Percentiles rank a stretch among this genome's conserved stretches.
These are phyloP conservation scores for Suhomyces bolitotheri DNA, from an alignment of 1,139 yeast genomes.

Conservation along the genomic window DNA sequence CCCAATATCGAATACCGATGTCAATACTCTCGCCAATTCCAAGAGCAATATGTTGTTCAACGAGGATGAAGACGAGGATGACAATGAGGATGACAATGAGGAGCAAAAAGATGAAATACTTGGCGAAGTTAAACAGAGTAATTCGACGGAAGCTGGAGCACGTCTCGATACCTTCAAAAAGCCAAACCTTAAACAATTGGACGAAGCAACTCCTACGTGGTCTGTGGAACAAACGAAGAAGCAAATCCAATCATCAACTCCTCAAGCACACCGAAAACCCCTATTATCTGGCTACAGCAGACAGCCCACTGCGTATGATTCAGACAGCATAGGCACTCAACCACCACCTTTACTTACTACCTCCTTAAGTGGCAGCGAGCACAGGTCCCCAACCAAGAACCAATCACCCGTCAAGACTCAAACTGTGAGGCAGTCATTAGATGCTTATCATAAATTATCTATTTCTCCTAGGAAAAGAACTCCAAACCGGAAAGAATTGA, in stretches of 20 bases:
- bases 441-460: conserved; percentile 36
- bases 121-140: background rate
- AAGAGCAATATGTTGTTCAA: conserved; percentile 15
- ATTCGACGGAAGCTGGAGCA: conserved; percentile 1
- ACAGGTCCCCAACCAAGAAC: conserved; percentile 13
- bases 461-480: conserved; percentile 38
- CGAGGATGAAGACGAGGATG: conserved; percentile 21
- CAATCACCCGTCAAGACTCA: conserved; percentile 19
- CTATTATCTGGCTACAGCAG: conserved; percentile 12
- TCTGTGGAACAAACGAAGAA: conserved; percentile 32
- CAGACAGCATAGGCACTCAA: conserved; percentile 27
- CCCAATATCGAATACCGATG: conserved; percentile 27
- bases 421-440: conserved; percentile 39
- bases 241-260: conserved; percentile 37
- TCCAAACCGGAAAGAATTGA: conserved; percentile 21
- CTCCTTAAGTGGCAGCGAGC: conserved; percentile 14
- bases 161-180: conserved; percentile 19
- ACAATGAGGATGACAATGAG: conserved; percentile 8
- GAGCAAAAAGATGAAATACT: conserved; percentile 10
- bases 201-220: conserved; percentile 43
- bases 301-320: conserved; percentile 21
- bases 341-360: conserved; percentile 25
- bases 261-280: conserved; percentile 29
- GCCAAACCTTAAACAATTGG: conserved; percentile 26
- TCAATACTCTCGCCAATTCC: conserved; percentile 22